These are phyloP conservation scores for Papiliotrema laurentii DNA, from an alignment of 1,284 basidiomycete species.

Conservation along the genomic window DNA sequence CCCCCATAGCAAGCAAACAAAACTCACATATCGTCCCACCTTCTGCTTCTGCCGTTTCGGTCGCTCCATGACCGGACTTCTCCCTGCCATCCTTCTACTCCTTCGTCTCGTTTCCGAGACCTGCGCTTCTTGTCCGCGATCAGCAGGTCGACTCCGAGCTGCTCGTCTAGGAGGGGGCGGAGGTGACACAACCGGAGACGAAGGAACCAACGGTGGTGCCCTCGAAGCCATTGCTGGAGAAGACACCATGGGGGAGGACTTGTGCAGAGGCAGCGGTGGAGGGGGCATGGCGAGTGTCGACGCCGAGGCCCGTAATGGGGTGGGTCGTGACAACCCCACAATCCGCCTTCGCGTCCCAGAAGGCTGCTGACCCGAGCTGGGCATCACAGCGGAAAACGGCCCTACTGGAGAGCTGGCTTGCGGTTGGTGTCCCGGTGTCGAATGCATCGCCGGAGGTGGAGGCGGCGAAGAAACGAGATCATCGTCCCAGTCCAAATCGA, in stretches of 20 bases:
- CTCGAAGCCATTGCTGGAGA: background rate
- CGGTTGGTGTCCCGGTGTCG: background rate
- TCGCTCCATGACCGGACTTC: too few relatives aligned
- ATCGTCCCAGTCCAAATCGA: conserved; percentile 31
- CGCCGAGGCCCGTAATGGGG: conserved; percentile 1
- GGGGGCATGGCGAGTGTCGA: conserved; percentile 19
- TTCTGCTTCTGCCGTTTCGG: too few relatives aligned
- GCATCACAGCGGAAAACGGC: too few relatives aligned
- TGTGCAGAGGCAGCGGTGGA: conserved; percentile 13
- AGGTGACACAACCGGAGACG: too few relatives aligned
- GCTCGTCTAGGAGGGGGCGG: too few relatives aligned
- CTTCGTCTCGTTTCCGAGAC: too few relatives aligned
- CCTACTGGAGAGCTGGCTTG: background rate
- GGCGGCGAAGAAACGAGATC: conserved; percentile 4
- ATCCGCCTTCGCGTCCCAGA: conserved; percentile 2
- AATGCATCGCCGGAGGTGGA: background rate
- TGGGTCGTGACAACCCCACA: conserved; percentile 6
- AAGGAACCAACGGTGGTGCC: too few relatives aligned
- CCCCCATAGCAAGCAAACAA: too few relatives aligned
- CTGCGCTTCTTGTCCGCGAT: too few relatives aligned
- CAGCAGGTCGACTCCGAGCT: too few relatives aligned
- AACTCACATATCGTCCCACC: background rate
- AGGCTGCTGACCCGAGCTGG: too few relatives aligned
- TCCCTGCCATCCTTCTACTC: too few relatives aligned
- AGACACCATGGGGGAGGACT: background rate